Base-by-base conservation (phyloP, 768 basidiomycete species). In the Lactarius tabidus region DNA sequence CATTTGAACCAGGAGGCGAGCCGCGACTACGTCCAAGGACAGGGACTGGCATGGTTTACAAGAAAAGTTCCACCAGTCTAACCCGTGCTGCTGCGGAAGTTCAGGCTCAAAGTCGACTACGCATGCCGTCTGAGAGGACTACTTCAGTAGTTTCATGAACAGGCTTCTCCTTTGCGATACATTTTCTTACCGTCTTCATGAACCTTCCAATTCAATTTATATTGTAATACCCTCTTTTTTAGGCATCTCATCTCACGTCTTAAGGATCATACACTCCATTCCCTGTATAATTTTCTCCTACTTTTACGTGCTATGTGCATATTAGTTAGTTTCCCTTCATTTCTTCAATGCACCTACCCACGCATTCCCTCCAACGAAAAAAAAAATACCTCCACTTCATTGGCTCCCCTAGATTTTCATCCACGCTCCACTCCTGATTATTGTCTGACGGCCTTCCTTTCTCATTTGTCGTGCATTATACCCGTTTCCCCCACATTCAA, bases 1-100 rank as follows among this genome's bases (percentile, higher is more conserved):
- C 55, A 2, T 59, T 39, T 18, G 60, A 59, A 33, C 43, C 41
- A 31, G 66, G 67, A 31, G 66, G 67, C n/a, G 60, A 53, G 60
- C 41, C 43, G 38, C 57, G 61, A 33, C 41, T 65, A 51, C 59
- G 62, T n/a, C 69, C 69, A 28, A 57, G 69, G 33, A 70, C 64
- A 23, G 69, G 69, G 29, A 70, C 69, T 12, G 69, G 69, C 41
- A 70, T 70, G 69, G 64, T 59, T 33, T 70, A 70, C 56, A 64
- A 51, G 60, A 68, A 64, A 45, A 70, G 69, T 41, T 56, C 67
- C 15, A 57, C n/a, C n/a, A 56, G 36, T 28, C 28, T 65, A 17
- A 67, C 62, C 17, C 55, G 66, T 31, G 63, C 66, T 7, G 66
- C 66, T 45, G 66, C 63, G n/a, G 62, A 65, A 1, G 62, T 67